Evolutionary conservation across 1,284 basidiomycete genomes (phyloP), one percentile per base, ranked within the genome.

Genomic region (Malassezia yamatoensis): DNA sequence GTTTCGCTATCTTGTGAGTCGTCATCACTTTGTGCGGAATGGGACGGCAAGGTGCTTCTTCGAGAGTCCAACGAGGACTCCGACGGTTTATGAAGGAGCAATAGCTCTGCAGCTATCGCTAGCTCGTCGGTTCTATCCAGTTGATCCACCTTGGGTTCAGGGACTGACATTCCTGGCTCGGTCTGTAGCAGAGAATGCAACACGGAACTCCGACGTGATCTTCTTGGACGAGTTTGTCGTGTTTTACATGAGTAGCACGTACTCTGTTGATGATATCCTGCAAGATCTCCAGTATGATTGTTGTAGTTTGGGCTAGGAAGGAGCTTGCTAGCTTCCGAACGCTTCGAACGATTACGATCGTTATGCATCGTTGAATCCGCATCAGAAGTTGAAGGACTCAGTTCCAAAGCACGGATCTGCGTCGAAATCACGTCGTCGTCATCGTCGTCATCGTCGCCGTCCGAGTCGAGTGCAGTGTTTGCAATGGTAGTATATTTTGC

Each of bases 101-200:
- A 20, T 2, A 39, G 24, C 36, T 55, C 53, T 10, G 53, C 53
- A 12, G 49, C 53, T 6, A 55, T 15, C 29, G 42, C 48, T 11
- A 55, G 48, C n/a, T 55, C 53, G 13, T 55, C 53, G 3, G 53
- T 34, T 33, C 33, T 50, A 32, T 49, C 48, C 34, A 37, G n/a
- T 15, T 33, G 32, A n/a, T 45, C 24, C n/a, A 6, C 18, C 4
- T 18, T 21, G 8, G 34, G n/a, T 8, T 36, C 45, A 0, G 32
- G 2, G 34, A 21, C 34, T 8, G 34, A 36, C 45, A 47, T 47
- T 9, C 16, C 11, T 9, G 24, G 45, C 15, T 47, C 45, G 5
- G 45, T 47, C 16, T 21, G 15, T 18, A 47, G 16, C 12, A 47
- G 45, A 8, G 45, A 35, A 13, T 47, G 45, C 33, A 47, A 11